A percentile compares a stretch with the other conserved stretches of the same genome.
These are phyloP conservation scores for Isoetes taiwanensis DNA, from an alignment of 75 land plant species.

Conservation along the genomic window DNA sequence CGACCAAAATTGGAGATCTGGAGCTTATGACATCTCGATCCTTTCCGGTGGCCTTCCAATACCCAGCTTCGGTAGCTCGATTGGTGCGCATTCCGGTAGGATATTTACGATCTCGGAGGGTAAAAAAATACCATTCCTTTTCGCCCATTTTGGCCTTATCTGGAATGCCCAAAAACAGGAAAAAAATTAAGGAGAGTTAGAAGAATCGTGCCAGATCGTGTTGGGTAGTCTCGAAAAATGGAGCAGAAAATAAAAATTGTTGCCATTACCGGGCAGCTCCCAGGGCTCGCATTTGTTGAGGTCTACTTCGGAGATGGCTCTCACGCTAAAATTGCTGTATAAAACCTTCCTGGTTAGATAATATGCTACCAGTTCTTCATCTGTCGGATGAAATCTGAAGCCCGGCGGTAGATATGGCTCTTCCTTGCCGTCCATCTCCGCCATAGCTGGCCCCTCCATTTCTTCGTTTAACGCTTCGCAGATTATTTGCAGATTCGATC, in stretches of 20 bases:
- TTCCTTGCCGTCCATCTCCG: no score
- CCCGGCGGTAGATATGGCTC: slow-evolving; percentile 22
- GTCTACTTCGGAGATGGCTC: slow-evolving; percentile 17
- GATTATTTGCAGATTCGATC: no score
- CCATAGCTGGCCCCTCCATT: no score
- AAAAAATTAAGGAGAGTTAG: no score
- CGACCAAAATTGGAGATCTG: slow-evolving; percentile 5
- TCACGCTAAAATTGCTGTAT: slow-evolving; percentile 9
- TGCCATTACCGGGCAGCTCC: slow-evolving; percentile 20
- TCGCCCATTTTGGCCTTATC: slow-evolving; percentile 21
- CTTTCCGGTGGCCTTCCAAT: slow-evolving; percentile 24
- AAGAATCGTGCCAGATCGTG: no score
- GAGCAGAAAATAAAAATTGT: no score
- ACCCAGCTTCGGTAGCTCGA: slow-evolving; percentile 17
- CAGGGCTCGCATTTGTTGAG: slow-evolving; percentile 26
- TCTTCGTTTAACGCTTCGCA: no score
- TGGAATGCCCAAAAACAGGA: no score
- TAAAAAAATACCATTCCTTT: slow-evolving; percentile 27
- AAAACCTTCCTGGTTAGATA: slow-evolving; percentile 15
- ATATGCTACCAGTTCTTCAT: slow-evolving; percentile 18
- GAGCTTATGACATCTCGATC: slow-evolving; percentile 16
- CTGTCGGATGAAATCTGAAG: slow-evolving; percentile 23
- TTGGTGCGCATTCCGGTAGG: slow-evolving; percentile 26
- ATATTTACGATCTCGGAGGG: slow-evolving; percentile 20
- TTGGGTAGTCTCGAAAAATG: no score